These are phyloP conservation scores for Ascoidea rubescens DNA, from an alignment of 805 yeast genomes.

Conservation along the genomic window DNA sequence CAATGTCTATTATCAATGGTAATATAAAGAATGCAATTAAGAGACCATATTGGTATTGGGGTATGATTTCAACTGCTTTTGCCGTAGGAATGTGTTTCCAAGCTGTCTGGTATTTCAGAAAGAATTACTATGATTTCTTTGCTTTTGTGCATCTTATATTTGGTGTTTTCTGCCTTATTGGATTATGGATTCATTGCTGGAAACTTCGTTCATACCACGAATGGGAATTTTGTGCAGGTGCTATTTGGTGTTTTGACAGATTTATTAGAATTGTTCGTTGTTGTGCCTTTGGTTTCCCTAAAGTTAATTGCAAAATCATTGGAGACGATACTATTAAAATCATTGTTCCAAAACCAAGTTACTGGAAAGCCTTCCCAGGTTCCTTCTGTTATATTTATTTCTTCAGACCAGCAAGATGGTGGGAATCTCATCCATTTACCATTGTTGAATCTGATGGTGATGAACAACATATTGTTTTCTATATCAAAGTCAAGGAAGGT, in stretches of 20 bases:
- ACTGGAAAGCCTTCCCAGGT: constrained; percentile 28
- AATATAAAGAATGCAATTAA: constrained; percentile 5
- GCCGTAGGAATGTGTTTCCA: constrained; percentile 21
- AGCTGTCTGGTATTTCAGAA: constrained; percentile 23
- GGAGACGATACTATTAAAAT: constrained; percentile 29
- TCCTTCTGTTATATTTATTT: constrained; percentile 26
- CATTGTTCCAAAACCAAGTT: constrained; percentile 26
- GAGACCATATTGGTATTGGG: constrained; percentile 15
- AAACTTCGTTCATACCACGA: constrained; percentile 18
- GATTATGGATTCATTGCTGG: constrained; percentile 30
- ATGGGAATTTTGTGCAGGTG: constrained; percentile 23
- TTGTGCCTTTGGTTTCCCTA: constrained; percentile 15
- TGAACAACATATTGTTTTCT: constrained; percentile 17
- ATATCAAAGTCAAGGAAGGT: constrained; percentile 24
- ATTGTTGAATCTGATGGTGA: constrained; percentile 15
- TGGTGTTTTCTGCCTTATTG: constrained; percentile 25
- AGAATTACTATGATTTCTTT: constrained; percentile 25
- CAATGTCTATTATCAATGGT: constrained; percentile 1
- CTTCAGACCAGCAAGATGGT: constrained; percentile 24
- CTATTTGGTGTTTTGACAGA: constrained; percentile 31
- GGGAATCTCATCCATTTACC: constrained; percentile 34
- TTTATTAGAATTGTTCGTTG: constrained; percentile 20
- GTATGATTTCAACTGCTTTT: constrained; percentile 22
- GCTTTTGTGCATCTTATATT: constrained; percentile 25
- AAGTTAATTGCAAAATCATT: constrained; percentile 16